phyloP scores from a whole-genome alignment of 352 stramenopile genomes.

The Phytophthora fragariaefolia region DNA sequence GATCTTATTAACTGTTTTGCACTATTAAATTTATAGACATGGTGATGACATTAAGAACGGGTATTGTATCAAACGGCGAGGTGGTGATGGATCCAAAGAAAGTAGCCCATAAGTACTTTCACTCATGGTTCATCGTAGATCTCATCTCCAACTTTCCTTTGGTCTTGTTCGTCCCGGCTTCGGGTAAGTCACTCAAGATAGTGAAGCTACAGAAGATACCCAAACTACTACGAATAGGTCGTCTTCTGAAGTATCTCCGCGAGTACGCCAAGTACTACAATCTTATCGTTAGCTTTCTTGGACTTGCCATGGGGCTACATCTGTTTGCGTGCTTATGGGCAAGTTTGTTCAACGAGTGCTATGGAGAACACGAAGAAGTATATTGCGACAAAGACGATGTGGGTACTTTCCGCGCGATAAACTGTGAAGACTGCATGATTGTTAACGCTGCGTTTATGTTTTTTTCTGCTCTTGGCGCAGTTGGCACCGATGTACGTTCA shows the following conservation, averaged over 20 bases:
- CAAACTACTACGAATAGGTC: slow-evolving; percentile 78
- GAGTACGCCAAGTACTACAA: slow-evolving; percentile 91
- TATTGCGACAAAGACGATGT: slow-evolving; percentile 53
- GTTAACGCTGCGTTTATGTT: neutral
- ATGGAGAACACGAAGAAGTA: slow-evolving; percentile 28
- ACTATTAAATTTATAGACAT: too few species aligned
- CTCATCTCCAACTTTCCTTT: slow-evolving; percentile 87
- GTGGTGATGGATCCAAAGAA: slow-evolving; percentile 78
- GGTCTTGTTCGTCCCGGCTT: slow-evolving; percentile 61
- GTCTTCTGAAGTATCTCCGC: slow-evolving; percentile 77
- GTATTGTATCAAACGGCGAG: slow-evolving; percentile 75
- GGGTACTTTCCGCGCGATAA: slow-evolving; percentile 1
- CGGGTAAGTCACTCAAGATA: slow-evolving; percentile 82
- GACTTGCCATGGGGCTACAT: slow-evolving; percentile 70
- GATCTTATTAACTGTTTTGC: too few species aligned
- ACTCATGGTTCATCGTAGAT: slow-evolving; percentile 85
- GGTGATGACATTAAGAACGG: slow-evolving; percentile 80
- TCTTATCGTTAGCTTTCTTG: slow-evolving; percentile 70
- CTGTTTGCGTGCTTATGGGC: slow-evolving; percentile 81
- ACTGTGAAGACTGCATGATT: too few species aligned
- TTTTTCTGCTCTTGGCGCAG: slow-evolving; percentile 19
- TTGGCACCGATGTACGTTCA: slow-evolving; percentile 77
- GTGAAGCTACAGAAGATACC: slow-evolving; percentile 88
- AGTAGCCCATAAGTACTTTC: slow-evolving; percentile 73
- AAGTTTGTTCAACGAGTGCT: slow-evolving; percentile 74